Evolutionary conservation across 2,329 filamentous ascomycete genomes (phyloP), one percentile per base, ranked within the genome.

Genomic region (Diaporthe ampelina): DNA sequence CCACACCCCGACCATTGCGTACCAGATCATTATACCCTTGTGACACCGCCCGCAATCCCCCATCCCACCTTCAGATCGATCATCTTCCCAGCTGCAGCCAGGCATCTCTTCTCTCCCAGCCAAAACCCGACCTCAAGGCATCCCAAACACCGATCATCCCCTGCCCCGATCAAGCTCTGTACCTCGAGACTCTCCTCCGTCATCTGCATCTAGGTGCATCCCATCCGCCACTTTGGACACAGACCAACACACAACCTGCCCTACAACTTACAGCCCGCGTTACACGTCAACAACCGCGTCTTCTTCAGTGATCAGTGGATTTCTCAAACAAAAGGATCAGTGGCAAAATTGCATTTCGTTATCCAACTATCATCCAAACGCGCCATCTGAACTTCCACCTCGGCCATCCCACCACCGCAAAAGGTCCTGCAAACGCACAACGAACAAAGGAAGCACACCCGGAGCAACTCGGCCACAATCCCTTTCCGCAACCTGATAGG

Each of bases 61-160:
- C 32, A 72, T 59, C 40, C 58, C 69, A 59, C 29, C 52, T 32
- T 50, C 69, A 72, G 43, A 59, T 61, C 58, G 58, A 72, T 61
- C 26, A 26, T 35, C n/a, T 65, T 5, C 37, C 50, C 59, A 52
- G 63, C 63, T 68, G 48, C 59, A 73, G 35, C 63, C 71, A 52
- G 26, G 26, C 19, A 40, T 29, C 40, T 24, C 17, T 65, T 32
- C 71, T 13, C 13, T 68, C 15, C 17, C 58, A 35, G 40, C 70
- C 40, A 17, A 17, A 40, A 32, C 15, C 63, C 48, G 15, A 68
- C 52, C 21, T 26, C 52, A 26, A 70, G 19, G 19, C 52, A 45
- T 29, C 68, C 56, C 70, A 63, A 56, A 54, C 63, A 40, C 29
- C 70, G 35, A 37, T 24, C 29, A 40, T 35, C 21, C 68, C 70